These are phyloP conservation scores for Coemansia sp. DNA, from an alignment of 192 early-diverging fungal genomes.

Conservation along the genomic window DNA sequence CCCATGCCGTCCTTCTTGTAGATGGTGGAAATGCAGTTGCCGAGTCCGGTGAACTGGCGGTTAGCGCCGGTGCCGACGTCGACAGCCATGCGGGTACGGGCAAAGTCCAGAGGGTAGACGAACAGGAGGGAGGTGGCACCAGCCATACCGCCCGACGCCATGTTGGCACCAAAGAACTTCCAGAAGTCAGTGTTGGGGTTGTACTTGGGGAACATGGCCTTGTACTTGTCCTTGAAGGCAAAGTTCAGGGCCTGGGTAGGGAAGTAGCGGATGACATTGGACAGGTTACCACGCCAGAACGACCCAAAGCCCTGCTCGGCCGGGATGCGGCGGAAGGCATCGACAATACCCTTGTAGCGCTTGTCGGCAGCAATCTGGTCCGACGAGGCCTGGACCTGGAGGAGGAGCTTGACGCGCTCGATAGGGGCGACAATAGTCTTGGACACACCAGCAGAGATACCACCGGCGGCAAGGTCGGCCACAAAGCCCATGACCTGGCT, in stretches of 20 bases:
- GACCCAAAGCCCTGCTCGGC: constrained; percentile 77
- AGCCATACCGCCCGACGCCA: constrained; percentile 92
- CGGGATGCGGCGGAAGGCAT: constrained; percentile 87
- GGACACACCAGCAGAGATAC: constrained; percentile 95
- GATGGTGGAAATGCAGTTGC: constrained; percentile 79
- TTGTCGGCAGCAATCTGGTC: constrained; percentile 58
- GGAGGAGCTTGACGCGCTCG: constrained; percentile 95
- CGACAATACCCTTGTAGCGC: constrained; percentile 90
- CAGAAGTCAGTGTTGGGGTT: constrained; percentile 77
- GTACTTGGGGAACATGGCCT: constrained; percentile 85
- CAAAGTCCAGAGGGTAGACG: constrained; percentile 96
- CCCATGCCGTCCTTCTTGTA: constrained; percentile 89
- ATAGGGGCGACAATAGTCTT: constrained; percentile 97
- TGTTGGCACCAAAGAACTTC: constrained; percentile 86
- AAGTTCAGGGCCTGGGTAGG: constrained; percentile 98
- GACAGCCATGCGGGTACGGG: constrained; percentile 96
- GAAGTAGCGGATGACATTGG: constrained; percentile 97
- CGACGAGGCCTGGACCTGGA: constrained; percentile 84
- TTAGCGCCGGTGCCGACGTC: constrained; percentile 73
- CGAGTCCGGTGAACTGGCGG: constrained; percentile 90
- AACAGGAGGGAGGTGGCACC: constrained; percentile 87
- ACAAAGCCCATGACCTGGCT: constrained; percentile 45
- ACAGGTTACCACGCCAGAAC: constrained; percentile 88
- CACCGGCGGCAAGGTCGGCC: constrained; percentile 83
- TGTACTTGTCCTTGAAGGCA: constrained; percentile 97